Evolutionary conservation across 2,329 filamentous ascomycete genomes (phyloP), one percentile per base, ranked within the genome.

Genomic region (Cercospora sp.): DNA sequence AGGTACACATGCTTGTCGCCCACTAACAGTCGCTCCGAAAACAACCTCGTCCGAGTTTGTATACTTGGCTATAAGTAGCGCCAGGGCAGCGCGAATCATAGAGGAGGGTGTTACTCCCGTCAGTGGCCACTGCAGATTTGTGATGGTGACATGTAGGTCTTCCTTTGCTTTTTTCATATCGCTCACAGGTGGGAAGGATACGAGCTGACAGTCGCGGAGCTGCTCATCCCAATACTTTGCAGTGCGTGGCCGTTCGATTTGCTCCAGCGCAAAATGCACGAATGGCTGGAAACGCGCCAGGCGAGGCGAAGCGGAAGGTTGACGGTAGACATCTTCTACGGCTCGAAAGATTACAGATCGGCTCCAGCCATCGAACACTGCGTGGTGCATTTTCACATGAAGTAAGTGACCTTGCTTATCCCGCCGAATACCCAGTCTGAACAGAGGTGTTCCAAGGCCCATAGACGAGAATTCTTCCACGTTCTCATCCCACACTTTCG

Each of bases 351-450:
- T 51, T 12, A 65, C 1, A 31, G 63, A 36, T 31, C 51, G 33
- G 63, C 53, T 65, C 63, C 63, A 65, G 9, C 53, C 63, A 20
- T 65, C 63, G 20, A 59, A 65, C 31, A 65, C 57, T 33, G 63
- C 63, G 30, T 65, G 63, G 30, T 65, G 63, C n/a, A 79, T 73
- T 30, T 12, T 60, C 57, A 66, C 18, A 4, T 64, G 13, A 30
- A 67, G 65, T n/a, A 26, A 6, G 16, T 23, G 23, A 10, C 20
- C 23, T 18, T 18, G n/a, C 10, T 51, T 1, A 23, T 33, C 10
- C 12, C 13, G 42, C 39, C 58, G 20, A n/a, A 30, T 31, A 8
- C 28, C 18, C 6, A 65, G 16, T 5, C 16, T 39, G 6, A 58
- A 31, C 10, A 58, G 53, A 10, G 53, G 53, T 31, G 53, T 31